Conservation (phyloP, 148 eudicot genomes). For the Rhododendron vialii region DNA sequence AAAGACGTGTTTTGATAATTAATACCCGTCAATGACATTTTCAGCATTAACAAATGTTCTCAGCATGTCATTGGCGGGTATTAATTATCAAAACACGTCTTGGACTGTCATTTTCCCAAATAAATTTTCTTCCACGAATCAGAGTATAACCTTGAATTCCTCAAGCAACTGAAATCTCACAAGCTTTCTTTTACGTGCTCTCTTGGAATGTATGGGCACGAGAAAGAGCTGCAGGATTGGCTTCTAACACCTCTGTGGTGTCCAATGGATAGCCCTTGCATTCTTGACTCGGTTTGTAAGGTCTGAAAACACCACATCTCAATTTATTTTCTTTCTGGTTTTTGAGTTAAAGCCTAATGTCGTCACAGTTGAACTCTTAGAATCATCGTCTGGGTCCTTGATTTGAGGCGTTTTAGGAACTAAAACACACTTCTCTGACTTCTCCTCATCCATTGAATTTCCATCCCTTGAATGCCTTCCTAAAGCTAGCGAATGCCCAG, state of each 20-base stretch:
- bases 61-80: too few relatives aligned
- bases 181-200: constrained; percentile 10
- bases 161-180: neutral
- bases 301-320: constrained; percentile 4
- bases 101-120: too few relatives aligned
- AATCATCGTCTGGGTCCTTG: constrained; percentile 25
- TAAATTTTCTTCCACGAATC: neutral
- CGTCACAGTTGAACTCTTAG: constrained; percentile 24
- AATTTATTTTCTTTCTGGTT: neutral
- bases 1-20: too few relatives aligned
- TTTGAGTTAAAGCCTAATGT: constrained; percentile 21
- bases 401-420: constrained; percentile 32
- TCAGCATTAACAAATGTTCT: too few relatives aligned
- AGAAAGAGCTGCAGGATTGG: constrained; percentile 29
- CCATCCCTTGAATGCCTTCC: constrained; percentile 36
- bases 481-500: constrained; percentile 20
- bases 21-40: too few relatives aligned
- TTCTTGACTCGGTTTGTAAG: constrained; percentile 12
- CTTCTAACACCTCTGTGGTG: constrained; percentile 16
- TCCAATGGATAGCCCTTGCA: constrained; percentile 6
- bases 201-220: constrained; percentile 20
- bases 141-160: neutral
- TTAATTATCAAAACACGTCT: too few relatives aligned
- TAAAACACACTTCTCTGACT: constrained; percentile 22
- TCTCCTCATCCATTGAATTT: constrained; percentile 7